Percentiles rank a stretch among this genome's conserved stretches.
Evolutionary conservation across 495 filamentous ascomycete species (phyloP).

Genomic region (Beverwykella pulmonaria): DNA sequence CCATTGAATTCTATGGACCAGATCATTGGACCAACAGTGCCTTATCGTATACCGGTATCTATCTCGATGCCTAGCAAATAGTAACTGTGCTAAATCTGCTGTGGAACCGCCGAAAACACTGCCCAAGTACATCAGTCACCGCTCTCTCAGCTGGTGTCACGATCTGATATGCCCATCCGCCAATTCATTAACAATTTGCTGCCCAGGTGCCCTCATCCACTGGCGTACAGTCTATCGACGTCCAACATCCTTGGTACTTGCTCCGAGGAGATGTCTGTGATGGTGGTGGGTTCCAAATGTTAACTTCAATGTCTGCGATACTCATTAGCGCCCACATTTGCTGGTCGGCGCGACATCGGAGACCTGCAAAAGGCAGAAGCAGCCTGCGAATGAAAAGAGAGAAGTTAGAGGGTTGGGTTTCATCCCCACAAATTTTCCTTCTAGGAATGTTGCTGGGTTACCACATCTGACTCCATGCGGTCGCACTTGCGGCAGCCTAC

Average conservation of each 20-base stretch:
- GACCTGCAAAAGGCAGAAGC: neutral
- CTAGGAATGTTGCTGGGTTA: neutral
- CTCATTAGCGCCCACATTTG: neutral
- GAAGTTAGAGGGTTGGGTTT: neutral
- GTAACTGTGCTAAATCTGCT: neutral
- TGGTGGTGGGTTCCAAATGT: neutral
- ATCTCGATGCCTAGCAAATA: neutral
- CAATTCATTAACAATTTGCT: neutral
- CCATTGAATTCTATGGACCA: neutral
- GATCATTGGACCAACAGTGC: slow-evolving; percentile 3
- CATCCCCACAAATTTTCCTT: neutral
- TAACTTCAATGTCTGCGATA: neutral
- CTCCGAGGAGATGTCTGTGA: neutral
- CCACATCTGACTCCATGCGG: neutral
- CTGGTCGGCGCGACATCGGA: neutral
- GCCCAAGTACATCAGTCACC: neutral
- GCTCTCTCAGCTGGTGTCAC: neutral
- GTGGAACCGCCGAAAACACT: neutral
- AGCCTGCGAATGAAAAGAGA: neutral
- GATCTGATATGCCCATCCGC: neutral
- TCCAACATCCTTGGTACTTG: neutral
- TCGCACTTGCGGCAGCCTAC: neutral
- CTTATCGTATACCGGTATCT: slow-evolving; percentile 3
- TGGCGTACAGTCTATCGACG: neutral
- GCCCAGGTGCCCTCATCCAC: neutral